These are phyloP conservation scores for Epichloe bromicola DNA, from an alignment of 2,329 filamentous ascomycete species.

Conservation along the genomic window DNA sequence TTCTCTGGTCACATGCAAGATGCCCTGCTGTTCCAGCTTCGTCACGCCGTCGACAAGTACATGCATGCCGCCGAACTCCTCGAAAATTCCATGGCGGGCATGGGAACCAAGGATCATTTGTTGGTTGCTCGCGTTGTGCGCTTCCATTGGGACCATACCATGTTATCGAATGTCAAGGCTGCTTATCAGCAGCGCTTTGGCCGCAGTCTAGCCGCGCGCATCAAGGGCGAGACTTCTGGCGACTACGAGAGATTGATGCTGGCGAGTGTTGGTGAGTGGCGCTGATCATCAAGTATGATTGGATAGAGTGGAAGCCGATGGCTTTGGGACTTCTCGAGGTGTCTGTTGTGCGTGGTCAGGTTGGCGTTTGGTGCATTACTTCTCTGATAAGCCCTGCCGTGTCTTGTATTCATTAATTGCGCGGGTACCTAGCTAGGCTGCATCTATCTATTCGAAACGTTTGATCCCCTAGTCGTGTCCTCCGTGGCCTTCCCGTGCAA, in stretches of 20 bases:
- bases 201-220: constrained; percentile 52
- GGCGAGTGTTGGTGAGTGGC: constrained; percentile 43
- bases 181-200: constrained; percentile 64
- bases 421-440: neutral
- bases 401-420: neutral
- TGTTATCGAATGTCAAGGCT: constrained; percentile 63
- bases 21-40: constrained; percentile 69
- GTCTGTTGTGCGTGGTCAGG: neutral
- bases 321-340: neutral
- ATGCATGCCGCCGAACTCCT: constrained; percentile 71
- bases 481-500: too few species aligned
- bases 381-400: neutral
- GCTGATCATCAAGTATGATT: neutral
- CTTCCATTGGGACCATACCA: constrained; percentile 67
- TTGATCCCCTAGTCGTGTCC: neutral
- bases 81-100: constrained; percentile 77
- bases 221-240: constrained; percentile 73
- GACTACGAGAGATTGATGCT: constrained; percentile 70
- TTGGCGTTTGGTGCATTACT: neutral
- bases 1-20: constrained; percentile 91
- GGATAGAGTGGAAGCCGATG: neutral
- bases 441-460: neutral
- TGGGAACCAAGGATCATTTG: constrained; percentile 75
- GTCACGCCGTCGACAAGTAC: constrained; percentile 63
- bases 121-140: constrained; percentile 68